Base-by-base conservation (phyloP, 306 rosid genomes). In the Dryas drummondii region DNA sequence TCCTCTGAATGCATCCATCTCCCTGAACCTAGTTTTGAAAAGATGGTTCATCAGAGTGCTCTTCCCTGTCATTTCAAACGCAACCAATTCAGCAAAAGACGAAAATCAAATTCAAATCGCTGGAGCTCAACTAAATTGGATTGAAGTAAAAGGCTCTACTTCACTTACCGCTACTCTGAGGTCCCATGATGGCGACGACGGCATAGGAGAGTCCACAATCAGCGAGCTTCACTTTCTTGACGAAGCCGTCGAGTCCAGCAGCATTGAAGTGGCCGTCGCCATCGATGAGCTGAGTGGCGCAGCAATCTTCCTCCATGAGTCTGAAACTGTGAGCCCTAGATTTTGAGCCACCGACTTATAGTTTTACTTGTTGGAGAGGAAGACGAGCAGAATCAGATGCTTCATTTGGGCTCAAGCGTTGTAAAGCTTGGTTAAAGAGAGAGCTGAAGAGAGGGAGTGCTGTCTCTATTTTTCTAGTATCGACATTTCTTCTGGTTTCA, bases 1-100 rank as follows among this genome's bases (percentile, higher is more conserved):
- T 87, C 98, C 98, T 51, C 82, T 87, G 76, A 72, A 88, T 6
- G 98, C 97, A 83, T 94, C 98, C 97, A 94, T 94, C 89, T 94
- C 98, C 79, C 89, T 82, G 79, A 94, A 94, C 74, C 71, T 87
- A 44, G 98, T 91, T 67, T 54, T 87, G 76, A 94, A 94, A 71
- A 94, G 90, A 75, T 91, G 90, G 83, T 94, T 94, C 86, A 94
- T 67, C 60, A 94, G 80, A 69, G 98, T 91, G 78, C 98, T 94
- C 85, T 91, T 94, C 74, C 98, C 98, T 94, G 90, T 22, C 6
- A 48, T 22, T 12, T 9, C 6, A 27, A 13, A 15, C 37, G 15
- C 78, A 54, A 61, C 27, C 26, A 19, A 50, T 19, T n/a, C 17
- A n/a, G n/a, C 41, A 55, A 5, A 5, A 58, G 10, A 13, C 40